Conservation (phyloP, 2,329 filamentous ascomycete species). For the Orbilia javanica region DNA sequence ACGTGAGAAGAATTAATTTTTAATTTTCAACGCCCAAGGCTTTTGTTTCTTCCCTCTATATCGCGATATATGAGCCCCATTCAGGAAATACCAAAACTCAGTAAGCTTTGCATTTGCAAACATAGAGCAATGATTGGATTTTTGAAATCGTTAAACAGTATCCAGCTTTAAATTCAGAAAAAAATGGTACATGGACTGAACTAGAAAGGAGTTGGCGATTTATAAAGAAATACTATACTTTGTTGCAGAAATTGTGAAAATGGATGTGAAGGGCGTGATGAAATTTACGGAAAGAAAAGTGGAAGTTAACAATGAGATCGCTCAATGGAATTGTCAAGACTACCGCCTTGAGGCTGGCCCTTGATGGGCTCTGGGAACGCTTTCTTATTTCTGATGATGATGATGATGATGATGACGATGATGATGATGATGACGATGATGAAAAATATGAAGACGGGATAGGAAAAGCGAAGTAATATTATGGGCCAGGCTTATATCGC, state of each 20-base stretch:
- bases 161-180: constrained; percentile 10
- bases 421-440: too few relatives aligned
- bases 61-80: too few relatives aligned
- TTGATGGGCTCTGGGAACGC: constrained; percentile 40
- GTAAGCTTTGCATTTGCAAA: too few relatives aligned
- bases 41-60: too few relatives aligned
- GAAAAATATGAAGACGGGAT: constrained; percentile 40
- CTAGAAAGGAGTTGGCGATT: constrained; percentile 29
- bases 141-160: constrained; percentile 42
- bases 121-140: constrained; percentile 15
- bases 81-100: too few relatives aligned
- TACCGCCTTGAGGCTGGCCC: constrained; percentile 34
- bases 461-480: constrained; percentile 36
- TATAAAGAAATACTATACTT: constrained; percentile 33
- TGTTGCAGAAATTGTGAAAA: constrained; percentile 38
- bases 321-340: constrained; percentile 52
- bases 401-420: too few relatives aligned
- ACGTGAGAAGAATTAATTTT: too few relatives aligned
- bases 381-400: constrained; percentile 48
- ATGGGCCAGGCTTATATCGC: constrained; percentile 27
- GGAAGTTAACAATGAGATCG: constrained; percentile 38
- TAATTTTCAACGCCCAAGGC: too few relatives aligned
- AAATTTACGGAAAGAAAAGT: constrained; percentile 34
- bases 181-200: constrained; percentile 3
- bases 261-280: constrained; percentile 40